phyloP scores from a whole-genome alignment of 768 basidiomycete genomes.

The Lentinula aciculospora region DNA sequence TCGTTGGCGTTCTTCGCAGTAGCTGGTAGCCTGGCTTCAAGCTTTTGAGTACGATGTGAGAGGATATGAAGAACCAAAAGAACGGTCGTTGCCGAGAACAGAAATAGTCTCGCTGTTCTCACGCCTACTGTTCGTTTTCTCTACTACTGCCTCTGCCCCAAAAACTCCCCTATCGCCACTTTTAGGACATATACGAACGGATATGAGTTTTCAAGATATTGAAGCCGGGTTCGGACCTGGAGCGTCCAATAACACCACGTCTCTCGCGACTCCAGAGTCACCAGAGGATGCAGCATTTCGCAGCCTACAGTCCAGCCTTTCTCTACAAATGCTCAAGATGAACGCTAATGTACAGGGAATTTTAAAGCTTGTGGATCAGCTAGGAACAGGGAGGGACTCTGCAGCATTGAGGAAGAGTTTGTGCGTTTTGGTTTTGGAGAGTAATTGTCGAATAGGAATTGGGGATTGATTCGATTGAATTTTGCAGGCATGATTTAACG shows the following conservation, averaged over 20 bases:
- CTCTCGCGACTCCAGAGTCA: slow-evolving; percentile 27
- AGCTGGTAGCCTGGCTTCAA: too few relatives aligned
- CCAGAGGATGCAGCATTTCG: slow-evolving; percentile 72
- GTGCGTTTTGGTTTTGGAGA: slow-evolving; percentile 50
- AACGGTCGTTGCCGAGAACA: neutral
- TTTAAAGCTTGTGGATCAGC: slow-evolving; percentile 91
- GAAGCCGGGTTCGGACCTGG: slow-evolving; percentile 40
- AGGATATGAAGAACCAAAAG: neutral
- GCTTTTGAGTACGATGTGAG: neutral
- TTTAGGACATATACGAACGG: neutral
- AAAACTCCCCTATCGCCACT: neutral
- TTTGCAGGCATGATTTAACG: slow-evolving; percentile 80
- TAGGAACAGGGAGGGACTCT: slow-evolving; percentile 82
- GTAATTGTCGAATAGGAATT: neutral
- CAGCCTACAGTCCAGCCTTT: slow-evolving; percentile 71
- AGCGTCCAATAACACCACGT: slow-evolving; percentile 24
- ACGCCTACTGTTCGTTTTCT: neutral
- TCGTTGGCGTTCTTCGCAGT: neutral
- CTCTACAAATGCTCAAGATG: slow-evolving; percentile 97
- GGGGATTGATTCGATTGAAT: neutral
- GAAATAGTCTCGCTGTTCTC: too few relatives aligned
- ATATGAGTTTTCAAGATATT: slow-evolving; percentile 56
- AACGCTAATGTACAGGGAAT: slow-evolving; percentile 97
- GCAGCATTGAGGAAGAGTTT: slow-evolving; percentile 74
- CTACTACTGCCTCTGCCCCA: neutral